Evolutionary conservation across 2,329 filamentous ascomycete genomes (phyloP), one percentile per base, ranked within the genome.

Genomic region (Fusarium concolor): DNA sequence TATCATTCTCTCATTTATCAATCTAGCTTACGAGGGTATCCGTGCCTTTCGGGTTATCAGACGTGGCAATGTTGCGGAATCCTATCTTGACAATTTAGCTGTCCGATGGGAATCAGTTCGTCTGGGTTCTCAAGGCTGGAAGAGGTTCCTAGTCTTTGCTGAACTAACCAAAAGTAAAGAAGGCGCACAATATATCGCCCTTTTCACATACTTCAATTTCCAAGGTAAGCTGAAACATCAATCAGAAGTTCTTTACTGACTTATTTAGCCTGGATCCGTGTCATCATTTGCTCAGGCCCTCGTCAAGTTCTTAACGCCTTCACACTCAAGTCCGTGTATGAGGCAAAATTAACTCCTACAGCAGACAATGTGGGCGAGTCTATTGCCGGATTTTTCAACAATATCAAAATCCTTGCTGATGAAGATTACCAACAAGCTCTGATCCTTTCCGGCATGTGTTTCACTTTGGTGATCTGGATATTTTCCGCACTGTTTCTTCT

Each of bases 91-190:
- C 78, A 92, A 89, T 35, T 82, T 98, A 60, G 95, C 95, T 3
- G 93, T 92, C 51, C 89, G 93, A 49, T 85, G 96, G 71, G 93
- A 97, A 79, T 93, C 91, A 80, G 88, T 93, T 75, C 89, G 93
- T n/a, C 77, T 91, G 59, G 91, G 90, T 35, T 84, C 84, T 24
- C 88, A 90, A 71, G 96, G 96, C 31, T 99, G 90, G 88, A 91
- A 90, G 73, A 87, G 95, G 50, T 99, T 97, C 76, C 80, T 97
- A n/a, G 93, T 97, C 69, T 97, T 97, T 77, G 90, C 93, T 17
- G 92, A 93, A 74, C 82, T 97, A 76, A 97, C 94, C 14, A 96
- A 95, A 81, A 94, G 92, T 79, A 94, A 92, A 76, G 96, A 97
- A 80, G 93, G 94, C 18, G 90, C 90, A 58, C 93, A 97, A 77